phyloP scores from a whole-genome alignment of 2,329 filamentous ascomycete genomes.

The Zasmidium angulare region DNA sequence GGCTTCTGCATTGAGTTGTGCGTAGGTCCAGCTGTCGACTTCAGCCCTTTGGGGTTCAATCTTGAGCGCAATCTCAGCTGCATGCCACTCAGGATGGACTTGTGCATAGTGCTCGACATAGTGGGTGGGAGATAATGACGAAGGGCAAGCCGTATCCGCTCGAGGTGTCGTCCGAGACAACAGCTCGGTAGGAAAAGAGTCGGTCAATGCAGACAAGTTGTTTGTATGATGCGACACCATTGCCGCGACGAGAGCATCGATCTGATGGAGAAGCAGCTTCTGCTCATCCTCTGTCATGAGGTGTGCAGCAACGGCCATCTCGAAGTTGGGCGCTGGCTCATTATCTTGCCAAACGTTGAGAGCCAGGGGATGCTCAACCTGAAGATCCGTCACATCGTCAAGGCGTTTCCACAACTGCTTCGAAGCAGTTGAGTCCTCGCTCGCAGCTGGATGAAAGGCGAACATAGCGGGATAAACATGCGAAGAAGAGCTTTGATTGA shows the following conservation, averaged over 20 bases:
- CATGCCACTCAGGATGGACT: slow-evolving; percentile 15
- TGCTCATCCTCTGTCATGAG: slow-evolving; percentile 13
- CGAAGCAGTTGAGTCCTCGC: not conserved
- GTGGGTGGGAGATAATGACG: slow-evolving; percentile 4
- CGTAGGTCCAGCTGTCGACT: slow-evolving; percentile 12
- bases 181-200: not conserved
- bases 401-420: slow-evolving; percentile 11
- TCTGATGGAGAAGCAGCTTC: slow-evolving; percentile 10
- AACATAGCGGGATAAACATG: slow-evolving; percentile 17
- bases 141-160: slow-evolving; percentile 11
- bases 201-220: slow-evolving; percentile 1
- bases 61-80: slow-evolving; percentile 7
- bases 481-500: slow-evolving; percentile 2
- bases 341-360: slow-evolving; percentile 15
- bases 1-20: slow-evolving; percentile 9
- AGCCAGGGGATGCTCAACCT: slow-evolving; percentile 15
- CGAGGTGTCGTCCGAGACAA: slow-evolving; percentile 10
- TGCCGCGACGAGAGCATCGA: slow-evolving; percentile 11
- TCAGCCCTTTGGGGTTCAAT: slow-evolving; percentile 8
- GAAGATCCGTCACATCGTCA: slow-evolving; percentile 12
- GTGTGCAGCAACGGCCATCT: slow-evolving; percentile 11
- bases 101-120: slow-evolving; percentile 16
- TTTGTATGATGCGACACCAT: not conserved
- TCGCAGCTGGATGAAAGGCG: slow-evolving; percentile 13
- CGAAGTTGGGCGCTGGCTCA: slow-evolving; percentile 8